Evolutionary conservation across 2,329 filamentous ascomycete genomes (phyloP).

Genomic region (Ascochyta koolunga): DNA sequence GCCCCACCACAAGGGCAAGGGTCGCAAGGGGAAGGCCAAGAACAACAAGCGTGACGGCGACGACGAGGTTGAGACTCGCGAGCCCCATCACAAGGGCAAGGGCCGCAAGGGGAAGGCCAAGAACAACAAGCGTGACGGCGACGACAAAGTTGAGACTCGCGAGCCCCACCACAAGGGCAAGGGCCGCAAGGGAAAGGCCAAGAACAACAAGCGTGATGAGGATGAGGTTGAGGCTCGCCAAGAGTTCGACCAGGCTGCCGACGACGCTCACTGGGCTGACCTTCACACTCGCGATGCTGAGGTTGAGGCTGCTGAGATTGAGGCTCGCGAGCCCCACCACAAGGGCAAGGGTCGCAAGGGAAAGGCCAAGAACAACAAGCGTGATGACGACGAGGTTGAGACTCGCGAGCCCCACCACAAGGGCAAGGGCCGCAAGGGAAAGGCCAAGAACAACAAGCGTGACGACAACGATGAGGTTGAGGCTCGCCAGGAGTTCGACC

Average conservation of each 20-base stretch:
- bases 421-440: constrained; percentile 11
- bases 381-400: too few relatives aligned
- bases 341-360: too few relatives aligned
- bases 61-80: too few relatives aligned
- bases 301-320: constrained; percentile 16
- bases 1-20: too few relatives aligned
- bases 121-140: constrained; percentile 17
- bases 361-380: too few relatives aligned
- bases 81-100: constrained; percentile 15
- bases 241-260: constrained; percentile 17
- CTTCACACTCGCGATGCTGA: constrained; percentile 12
- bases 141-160: too few relatives aligned
- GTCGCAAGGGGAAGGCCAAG: too few relatives aligned
- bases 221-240: constrained; percentile 10
- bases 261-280: constrained; percentile 14
- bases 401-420: constrained; percentile 31
- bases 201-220: constrained; percentile 15
- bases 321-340: too few relatives aligned
- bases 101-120: constrained; percentile 8
- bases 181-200: constrained; percentile 9
- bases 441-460: not conserved
- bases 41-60: too few relatives aligned
- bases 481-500: constrained; percentile 3
- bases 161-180: constrained; percentile 19
- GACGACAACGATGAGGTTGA: not conserved